Evolutionary conservation across 2,329 filamentous ascomycete species (phyloP), one percentile per base, ranked within the genome.

Genomic region (Pleochaeta shiraiana): DNA sequence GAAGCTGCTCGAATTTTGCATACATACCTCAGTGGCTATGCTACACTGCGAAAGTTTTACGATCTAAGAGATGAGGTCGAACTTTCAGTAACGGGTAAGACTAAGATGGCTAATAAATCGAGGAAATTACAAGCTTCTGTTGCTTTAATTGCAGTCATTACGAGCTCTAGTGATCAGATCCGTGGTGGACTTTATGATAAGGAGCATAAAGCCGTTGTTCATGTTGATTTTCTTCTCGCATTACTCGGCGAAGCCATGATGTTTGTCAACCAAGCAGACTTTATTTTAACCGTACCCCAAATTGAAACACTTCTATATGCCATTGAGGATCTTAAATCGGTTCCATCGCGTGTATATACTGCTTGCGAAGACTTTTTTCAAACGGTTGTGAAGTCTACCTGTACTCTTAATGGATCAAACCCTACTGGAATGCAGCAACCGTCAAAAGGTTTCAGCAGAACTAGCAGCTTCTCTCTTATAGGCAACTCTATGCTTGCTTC

Each of bases 101-200:
- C 77, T 5, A 74, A 66, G 26, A 64, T 66, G 26, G 65, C 68
- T 4, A 79, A 84, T 0, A 75, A 84, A 26, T 78, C 81, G 14
- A 78, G 85, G 24, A 87, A 84, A 68, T 82, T 83, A 64, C 83
- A 86, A 68, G 84, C 91, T 4, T 88, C 86, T 0, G 79, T 82
- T 53, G 86, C 89, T 1, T 78, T 97, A 62, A 79, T 89, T 53
- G 86, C 89, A n/a, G 86, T 95, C 65, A 87, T 96, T 69, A 83
- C 85, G 64, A 93, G 88, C 72, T 86, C 92, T 1, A 87, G 88
- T 65, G 90, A 95, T 73, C 92, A 89, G 72, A 95, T 97, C 70
- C 87, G 88, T 65, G 92, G 92, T 64, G 92, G 92, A 0, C 78
- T 96, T 1, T 95, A 90, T 73, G 91, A 97, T 71, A 83, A 85